Conservation (phyloP, 2,329 filamentous ascomycete species). For the Pyrenochaeta sp. region DNA sequence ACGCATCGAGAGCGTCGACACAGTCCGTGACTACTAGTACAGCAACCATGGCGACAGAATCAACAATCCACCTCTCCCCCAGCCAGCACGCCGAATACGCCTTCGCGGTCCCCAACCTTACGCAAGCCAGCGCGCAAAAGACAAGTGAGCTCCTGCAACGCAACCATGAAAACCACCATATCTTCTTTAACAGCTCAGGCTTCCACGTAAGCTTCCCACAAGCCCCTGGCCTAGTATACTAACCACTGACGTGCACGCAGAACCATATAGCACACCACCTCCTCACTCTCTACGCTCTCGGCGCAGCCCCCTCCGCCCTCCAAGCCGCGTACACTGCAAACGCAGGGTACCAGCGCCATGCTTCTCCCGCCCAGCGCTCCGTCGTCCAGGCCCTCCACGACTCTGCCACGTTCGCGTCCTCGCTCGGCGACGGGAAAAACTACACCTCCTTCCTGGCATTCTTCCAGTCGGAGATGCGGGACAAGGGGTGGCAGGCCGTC, state of each 20-base stretch:
- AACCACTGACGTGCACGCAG: conserved; percentile 17
- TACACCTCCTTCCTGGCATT: conserved; percentile 80
- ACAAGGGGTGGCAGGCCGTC: conserved; percentile 66
- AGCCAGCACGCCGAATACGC: conserved; percentile 55
- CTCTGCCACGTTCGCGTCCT: conserved; percentile 62
- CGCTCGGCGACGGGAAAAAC: conserved; percentile 68
- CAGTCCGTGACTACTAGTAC: too few relatives aligned
- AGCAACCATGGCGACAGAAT: conserved; percentile 41
- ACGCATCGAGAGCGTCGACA: too few relatives aligned
- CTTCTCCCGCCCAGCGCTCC: conserved; percentile 55
- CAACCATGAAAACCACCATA: conserved; percentile 77
- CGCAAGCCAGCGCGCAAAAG: conserved; percentile 66
- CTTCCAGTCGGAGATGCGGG: conserved; percentile 76
- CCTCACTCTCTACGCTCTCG: conserved; percentile 77
- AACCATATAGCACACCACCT: conserved; percentile 83
- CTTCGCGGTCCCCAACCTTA: conserved; percentile 56
- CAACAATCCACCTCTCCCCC: conserved; percentile 51
- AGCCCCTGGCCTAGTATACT: background rate
- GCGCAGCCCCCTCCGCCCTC: conserved; percentile 67
- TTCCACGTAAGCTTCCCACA: conserved; percentile 66
- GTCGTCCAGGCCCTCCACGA: conserved; percentile 65
- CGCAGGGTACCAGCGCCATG: conserved; percentile 69
- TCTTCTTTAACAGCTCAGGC: conserved; percentile 77
- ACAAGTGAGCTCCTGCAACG: conserved; percentile 75
- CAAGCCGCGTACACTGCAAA: conserved; percentile 71